Conservation (phyloP, 2,329 filamentous ascomycete genomes). For the Clonostachys solani region DNA sequence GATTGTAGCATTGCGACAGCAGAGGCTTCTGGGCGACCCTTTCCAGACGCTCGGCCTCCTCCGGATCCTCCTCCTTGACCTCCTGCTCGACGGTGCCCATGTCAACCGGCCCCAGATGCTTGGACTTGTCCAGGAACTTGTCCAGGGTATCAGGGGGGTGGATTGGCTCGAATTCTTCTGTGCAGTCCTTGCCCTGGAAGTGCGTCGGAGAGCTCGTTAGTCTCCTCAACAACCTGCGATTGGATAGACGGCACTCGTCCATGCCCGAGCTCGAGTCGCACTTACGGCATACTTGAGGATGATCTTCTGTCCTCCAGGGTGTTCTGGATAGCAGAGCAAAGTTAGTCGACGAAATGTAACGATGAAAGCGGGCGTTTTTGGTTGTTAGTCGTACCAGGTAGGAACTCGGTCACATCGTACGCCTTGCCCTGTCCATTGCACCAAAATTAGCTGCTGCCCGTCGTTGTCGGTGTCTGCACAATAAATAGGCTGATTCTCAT, state of each 20-base stretch:
- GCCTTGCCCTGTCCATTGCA: constrained; percentile 57
- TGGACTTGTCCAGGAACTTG: constrained; percentile 77
- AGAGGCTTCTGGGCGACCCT: constrained; percentile 72
- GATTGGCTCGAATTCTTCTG: constrained; percentile 87
- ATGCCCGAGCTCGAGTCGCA: not conserved
- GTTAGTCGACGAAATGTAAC: too few relatives aligned
- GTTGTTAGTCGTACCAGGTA: constrained; percentile 53
- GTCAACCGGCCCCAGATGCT: constrained; percentile 86
- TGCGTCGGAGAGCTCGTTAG: not conserved
- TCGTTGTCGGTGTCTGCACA: too few relatives aligned
- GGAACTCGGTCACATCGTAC: constrained; percentile 86
- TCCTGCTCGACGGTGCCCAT: constrained; percentile 76
- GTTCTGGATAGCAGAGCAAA: constrained; percentile 46
- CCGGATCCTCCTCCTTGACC: constrained; percentile 61
- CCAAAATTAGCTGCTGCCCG: not conserved
- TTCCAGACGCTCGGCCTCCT: constrained; percentile 63
- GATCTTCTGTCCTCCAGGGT: constrained; percentile 85
- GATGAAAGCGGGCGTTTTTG: too few relatives aligned
- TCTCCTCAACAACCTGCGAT: not conserved
- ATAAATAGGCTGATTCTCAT: not conserved
- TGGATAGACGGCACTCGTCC: not conserved
- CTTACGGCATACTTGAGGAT: constrained; percentile 87
- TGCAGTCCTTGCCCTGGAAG: constrained; percentile 77
- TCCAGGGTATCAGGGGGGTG: constrained; percentile 82
- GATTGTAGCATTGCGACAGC: constrained; percentile 85